These are phyloP conservation scores for Sanghuangporus weigelae DNA, from an alignment of 1,284 basidiomycete genomes.

Conservation along the genomic window DNA sequence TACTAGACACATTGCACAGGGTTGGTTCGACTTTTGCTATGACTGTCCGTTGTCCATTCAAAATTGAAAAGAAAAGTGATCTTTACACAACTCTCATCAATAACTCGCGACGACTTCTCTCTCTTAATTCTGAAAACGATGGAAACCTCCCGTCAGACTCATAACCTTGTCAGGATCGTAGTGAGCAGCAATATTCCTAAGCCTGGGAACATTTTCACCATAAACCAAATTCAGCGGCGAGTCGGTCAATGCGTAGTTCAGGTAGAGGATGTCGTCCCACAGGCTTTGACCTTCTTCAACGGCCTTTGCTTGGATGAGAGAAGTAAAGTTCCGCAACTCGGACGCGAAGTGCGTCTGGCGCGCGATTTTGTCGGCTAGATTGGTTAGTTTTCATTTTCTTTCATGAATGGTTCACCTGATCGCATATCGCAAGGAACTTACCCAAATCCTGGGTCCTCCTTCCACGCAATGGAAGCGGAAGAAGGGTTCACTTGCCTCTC, in stretches of 20 bases:
- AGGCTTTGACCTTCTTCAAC: constrained; percentile 10
- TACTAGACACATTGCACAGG: background rate
- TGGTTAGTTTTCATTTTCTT: background rate
- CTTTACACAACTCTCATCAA: too few species aligned
- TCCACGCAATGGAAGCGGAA: background rate
- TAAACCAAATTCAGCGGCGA: constrained; percentile 18
- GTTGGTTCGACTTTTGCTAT: background rate
- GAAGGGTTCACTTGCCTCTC: constrained; percentile 3
- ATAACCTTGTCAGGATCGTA: constrained; percentile 10
- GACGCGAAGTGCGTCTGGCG: background rate
- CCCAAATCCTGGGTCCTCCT: background rate
- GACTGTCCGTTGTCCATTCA: background rate
- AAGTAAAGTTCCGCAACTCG: background rate
- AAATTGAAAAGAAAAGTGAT: background rate
- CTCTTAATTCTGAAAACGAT: background rate
- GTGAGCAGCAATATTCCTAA: constrained; percentile 3
- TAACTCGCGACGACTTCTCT: background rate
- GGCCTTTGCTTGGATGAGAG: constrained; percentile 8
- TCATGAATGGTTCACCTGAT: background rate
- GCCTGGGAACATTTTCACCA: constrained; percentile 14
- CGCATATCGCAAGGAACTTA: background rate
- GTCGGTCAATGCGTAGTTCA: constrained; percentile 19
- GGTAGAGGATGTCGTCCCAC: constrained; percentile 18
- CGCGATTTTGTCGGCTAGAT: background rate
- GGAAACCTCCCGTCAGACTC: constrained; percentile 12